These are phyloP conservation scores for Pichia sp. DNA, from an alignment of 1,139 yeast genomes.

Conservation along the genomic window DNA sequence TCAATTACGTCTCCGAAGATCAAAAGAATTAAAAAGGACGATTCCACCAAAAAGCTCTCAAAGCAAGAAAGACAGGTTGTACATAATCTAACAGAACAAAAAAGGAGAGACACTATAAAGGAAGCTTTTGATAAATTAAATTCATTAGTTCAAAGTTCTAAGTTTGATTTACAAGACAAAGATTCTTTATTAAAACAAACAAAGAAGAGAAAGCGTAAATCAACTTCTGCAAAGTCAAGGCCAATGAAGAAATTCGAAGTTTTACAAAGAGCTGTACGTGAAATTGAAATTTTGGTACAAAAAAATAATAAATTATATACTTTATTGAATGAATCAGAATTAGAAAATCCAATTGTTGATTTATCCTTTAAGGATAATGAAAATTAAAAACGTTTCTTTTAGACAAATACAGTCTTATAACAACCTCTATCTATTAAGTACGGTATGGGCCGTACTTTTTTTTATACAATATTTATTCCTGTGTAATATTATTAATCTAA, in stretches of 20 bases:
- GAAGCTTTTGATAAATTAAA: constrained; percentile 48
- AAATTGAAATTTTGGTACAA: constrained; percentile 9
- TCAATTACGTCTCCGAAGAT: not conserved
- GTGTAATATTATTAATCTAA: too few relatives aligned
- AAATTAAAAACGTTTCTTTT: too few relatives aligned
- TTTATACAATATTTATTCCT: too few relatives aligned
- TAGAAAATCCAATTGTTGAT: not conserved
- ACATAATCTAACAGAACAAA: constrained; percentile 72
- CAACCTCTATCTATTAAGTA: too few relatives aligned
- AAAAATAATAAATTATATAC: constrained; percentile 2
- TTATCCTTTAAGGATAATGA: too few relatives aligned
- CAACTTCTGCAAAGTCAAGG: not conserved
- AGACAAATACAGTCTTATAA: too few relatives aligned
- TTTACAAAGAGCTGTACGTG: constrained; percentile 10
- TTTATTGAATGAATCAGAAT: not conserved
- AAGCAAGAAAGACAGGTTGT: constrained; percentile 64
- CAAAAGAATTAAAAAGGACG: not conserved
- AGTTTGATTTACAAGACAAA: constrained; percentile 13
- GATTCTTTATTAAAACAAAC: not conserved
- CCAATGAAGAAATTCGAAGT: constrained; percentile 14
- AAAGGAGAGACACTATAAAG: constrained; percentile 66
- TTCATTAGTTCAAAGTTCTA: constrained; percentile 25
- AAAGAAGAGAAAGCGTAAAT: constrained; percentile 9
- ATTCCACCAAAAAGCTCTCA: constrained; percentile 32
- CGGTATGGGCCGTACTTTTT: too few relatives aligned